phyloP scores from a whole-genome alignment of 441 rosid species.

The Brassica hybrid region DNA sequence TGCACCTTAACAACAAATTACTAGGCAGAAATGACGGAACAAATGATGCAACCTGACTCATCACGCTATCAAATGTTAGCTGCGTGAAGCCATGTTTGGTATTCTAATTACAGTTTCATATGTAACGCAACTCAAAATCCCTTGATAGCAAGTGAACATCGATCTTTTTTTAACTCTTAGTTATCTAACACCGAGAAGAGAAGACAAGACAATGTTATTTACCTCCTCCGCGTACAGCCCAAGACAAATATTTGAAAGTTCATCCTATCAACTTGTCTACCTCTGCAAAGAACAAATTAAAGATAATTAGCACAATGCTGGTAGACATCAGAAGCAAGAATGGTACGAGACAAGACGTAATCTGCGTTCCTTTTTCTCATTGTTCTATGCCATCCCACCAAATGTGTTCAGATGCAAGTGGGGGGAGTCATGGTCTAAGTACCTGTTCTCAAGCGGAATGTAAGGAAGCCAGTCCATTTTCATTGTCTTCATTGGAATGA shows the following conservation, averaged over 20 bases:
- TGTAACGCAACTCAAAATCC: constrained; percentile 1
- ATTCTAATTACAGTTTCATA: background rate
- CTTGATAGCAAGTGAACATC: background rate
- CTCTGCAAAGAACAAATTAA: constrained; percentile 55
- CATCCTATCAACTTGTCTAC: constrained; percentile 73
- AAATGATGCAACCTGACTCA: background rate
- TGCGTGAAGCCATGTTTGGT: background rate
- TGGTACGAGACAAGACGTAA: background rate
- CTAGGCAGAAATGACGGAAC: constrained; percentile 12
- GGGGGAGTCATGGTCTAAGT: constrained; percentile 26
- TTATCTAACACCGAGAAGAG: constrained; percentile 37
- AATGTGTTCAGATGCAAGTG: constrained; percentile 11
- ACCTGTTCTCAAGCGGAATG: constrained; percentile 88
- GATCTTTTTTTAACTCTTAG: background rate
- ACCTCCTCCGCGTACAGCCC: constrained; percentile 90
- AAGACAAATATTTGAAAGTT: constrained; percentile 74
- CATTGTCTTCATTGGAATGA: constrained; percentile 97
- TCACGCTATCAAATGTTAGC: background rate
- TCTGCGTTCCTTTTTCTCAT: background rate
- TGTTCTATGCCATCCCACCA: constrained; percentile 19
- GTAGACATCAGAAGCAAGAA: constrained; percentile 6
- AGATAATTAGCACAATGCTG: constrained; percentile 13
- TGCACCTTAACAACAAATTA: background rate
- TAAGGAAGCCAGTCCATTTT: constrained; percentile 99
- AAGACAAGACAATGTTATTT: constrained; percentile 28